Percentiles rank a stretch among this genome's conserved stretches.
These are phyloP conservation scores for Salvia miltiorrhiza DNA, from an alignment of 257 asterid genomes.

Conservation along the genomic window DNA sequence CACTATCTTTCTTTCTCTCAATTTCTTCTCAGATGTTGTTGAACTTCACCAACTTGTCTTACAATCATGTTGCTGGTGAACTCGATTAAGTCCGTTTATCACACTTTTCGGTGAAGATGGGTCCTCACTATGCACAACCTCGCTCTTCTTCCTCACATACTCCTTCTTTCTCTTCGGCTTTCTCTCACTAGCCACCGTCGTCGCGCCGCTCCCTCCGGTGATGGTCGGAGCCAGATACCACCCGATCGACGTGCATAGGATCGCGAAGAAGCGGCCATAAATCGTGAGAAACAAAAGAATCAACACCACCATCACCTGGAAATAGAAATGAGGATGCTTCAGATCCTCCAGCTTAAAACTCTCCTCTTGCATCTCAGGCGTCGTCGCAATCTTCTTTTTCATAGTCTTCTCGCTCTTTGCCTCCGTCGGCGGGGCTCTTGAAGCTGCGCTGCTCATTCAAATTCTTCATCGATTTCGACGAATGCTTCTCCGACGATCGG, in stretches of 20 bases:
- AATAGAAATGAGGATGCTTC: conserved; percentile 28
- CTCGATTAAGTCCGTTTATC: conserved; percentile 22
- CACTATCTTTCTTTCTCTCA: too few relatives aligned
- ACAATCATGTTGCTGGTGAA: neutral
- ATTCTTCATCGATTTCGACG: neutral
- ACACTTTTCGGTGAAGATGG: conserved; percentile 40
- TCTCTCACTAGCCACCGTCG: conserved; percentile 18
- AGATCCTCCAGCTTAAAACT: conserved; percentile 22
- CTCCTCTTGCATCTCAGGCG: conserved; percentile 14
- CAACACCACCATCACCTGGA: conserved; percentile 38
- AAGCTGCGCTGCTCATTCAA: neutral
- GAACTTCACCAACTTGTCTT: conserved; percentile 9
- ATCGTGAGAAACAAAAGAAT: conserved; percentile 40
- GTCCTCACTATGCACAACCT: conserved; percentile 7
- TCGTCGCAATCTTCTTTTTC: conserved; percentile 22
- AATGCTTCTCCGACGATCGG: conserved; percentile 40
- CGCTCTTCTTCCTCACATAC: conserved; percentile 17
- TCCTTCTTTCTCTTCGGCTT: conserved; percentile 48
- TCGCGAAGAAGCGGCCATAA: conserved; percentile 48
- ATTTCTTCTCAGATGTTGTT: too few relatives aligned
- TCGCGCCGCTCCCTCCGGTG: conserved; percentile 12
- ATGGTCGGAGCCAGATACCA: conserved; percentile 51
- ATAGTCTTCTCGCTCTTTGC: neutral
- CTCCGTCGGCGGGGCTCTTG: neutral
- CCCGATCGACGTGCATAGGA: too few relatives aligned